Base-by-base conservation (phyloP, 371 early-diverging fungal genomes). In the Mortierella sp. region DNA sequence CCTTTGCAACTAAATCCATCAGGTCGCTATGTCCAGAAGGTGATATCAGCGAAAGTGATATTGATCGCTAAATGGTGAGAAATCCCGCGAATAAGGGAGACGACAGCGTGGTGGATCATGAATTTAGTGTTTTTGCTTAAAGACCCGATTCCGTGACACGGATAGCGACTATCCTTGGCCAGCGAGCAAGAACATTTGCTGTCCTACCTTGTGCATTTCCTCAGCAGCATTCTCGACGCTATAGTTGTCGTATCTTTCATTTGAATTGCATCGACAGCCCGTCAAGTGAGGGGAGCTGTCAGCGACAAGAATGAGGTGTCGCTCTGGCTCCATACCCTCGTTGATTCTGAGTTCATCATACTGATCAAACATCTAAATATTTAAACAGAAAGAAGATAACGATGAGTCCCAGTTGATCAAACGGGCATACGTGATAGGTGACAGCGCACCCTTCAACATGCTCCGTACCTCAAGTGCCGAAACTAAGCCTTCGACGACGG, bases 401-500 rank as follows among this genome's bases (percentile, higher is more conserved):
- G n/a, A n/a, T n/a, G n/a, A n/a, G n/a, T n/a, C n/a, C n/a, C n/a
- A n/a, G n/a, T n/a, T n/a, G n/a, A n/a, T n/a, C n/a, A n/a, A n/a
- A n/a, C n/a, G n/a, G n/a, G n/a, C n/a, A n/a, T n/a, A n/a, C n/a
- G n/a, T n/a, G n/a, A n/a, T n/a, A n/a, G n/a, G n/a, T n/a, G n/a
- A n/a, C n/a, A n/a, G n/a, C n/a, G n/a, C n/a, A n/a, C n/a, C n/a
- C n/a, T n/a, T n/a, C n/a, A n/a, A n/a, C n/a, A n/a, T n/a, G n/a
- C n/a, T n/a, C n/a, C 37, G 46, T 80, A 86, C 87, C 83, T 89
- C 89, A 13, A 90, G 60, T 2, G 88, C 90, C 27, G 86, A 86
- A 1, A 87, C 90, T 40, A 90, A 72, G 13, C 90, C 88, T 57
- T 89, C 89, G 17, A 78, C 79, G 22, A 86, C 83, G 13, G 90